A percentile compares a stretch with the other conserved stretches of the same genome.
These are phyloP conservation scores for Luvunga scandens DNA, from an alignment of 345 rosid genomes.

Conservation along the genomic window DNA sequence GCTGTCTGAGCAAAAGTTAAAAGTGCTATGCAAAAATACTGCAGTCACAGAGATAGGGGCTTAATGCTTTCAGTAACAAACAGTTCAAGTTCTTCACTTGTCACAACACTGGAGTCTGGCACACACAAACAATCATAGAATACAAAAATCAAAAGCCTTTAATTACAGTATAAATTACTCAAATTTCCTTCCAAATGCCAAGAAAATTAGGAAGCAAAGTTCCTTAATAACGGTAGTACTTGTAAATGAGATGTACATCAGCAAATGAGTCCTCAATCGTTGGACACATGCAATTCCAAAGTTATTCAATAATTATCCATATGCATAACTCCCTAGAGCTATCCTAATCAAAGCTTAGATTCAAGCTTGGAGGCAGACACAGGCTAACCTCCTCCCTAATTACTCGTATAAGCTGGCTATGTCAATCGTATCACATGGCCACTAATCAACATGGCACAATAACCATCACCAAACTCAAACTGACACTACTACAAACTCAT, in stretches of 20 bases:
- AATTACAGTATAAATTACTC: not conserved
- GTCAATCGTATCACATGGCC: not conserved
- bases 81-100: constrained; percentile 1
- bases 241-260: not conserved
- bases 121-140: not conserved
- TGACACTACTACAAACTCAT: not conserved
- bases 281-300: too few species aligned
- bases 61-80: constrained; percentile 9
- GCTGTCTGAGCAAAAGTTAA: not conserved
- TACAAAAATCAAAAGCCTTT: not conserved
- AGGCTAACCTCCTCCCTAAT: not conserved
- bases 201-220: not conserved
- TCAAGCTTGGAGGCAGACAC: not conserved
- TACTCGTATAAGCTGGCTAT: not conserved
- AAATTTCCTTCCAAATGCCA: not conserved
- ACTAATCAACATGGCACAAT: not conserved
- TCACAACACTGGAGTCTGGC: not conserved
- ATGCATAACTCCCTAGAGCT: not conserved
- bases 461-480: not conserved
- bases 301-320: too few species aligned
- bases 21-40: constrained; percentile 2
- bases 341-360: not conserved
- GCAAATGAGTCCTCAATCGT: too few species aligned
- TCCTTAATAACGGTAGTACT: not conserved
- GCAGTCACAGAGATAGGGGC: constrained; percentile 10